Conservation (phyloP, 345 rosid genomes). For the Citrus hindsii region DNA sequence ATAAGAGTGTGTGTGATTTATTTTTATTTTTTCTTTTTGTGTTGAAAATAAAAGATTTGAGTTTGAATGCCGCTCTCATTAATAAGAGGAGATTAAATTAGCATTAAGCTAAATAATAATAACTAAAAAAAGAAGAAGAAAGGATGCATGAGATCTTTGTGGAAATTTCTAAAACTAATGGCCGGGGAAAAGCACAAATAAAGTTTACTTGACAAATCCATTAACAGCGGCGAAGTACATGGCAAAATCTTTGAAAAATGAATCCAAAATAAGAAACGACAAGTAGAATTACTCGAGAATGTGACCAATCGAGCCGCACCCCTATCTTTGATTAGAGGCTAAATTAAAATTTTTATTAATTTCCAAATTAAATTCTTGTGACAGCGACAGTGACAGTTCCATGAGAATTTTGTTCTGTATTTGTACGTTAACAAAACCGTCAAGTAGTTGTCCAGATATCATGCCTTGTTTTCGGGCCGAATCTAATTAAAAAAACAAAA, state of each 20-base stretch:
- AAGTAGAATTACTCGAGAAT: background rate
- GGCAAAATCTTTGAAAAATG: slow-evolving; percentile 20
- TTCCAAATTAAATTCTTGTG: background rate
- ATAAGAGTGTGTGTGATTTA: too few relatives aligned
- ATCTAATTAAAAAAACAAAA: too few relatives aligned
- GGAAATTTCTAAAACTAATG: background rate
- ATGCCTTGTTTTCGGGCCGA: slow-evolving; percentile 18
- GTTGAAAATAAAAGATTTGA: too few relatives aligned
- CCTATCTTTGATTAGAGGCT: background rate
- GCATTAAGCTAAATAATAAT: too few relatives aligned
- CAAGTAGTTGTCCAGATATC: slow-evolving; percentile 23
- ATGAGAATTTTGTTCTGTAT: slow-evolving; percentile 2
- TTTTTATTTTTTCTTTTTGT: too few relatives aligned
- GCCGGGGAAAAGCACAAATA: background rate
- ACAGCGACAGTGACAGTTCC: slow-evolving; percentile 13
- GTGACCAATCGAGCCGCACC: background rate
- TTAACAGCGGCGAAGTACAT: slow-evolving; percentile 22
- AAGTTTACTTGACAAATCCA: slow-evolving; percentile 1
- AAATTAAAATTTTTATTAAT: background rate
- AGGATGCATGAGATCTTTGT: background rate
- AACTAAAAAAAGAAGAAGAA: too few relatives aligned
- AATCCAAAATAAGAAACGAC: background rate
- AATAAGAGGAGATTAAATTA: too few relatives aligned
- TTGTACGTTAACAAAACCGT: slow-evolving; percentile 5
- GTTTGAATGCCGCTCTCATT: too few relatives aligned